Conservation (phyloP, 164 flowering plant genomes). For the Tinospora cordifolia region DNA sequence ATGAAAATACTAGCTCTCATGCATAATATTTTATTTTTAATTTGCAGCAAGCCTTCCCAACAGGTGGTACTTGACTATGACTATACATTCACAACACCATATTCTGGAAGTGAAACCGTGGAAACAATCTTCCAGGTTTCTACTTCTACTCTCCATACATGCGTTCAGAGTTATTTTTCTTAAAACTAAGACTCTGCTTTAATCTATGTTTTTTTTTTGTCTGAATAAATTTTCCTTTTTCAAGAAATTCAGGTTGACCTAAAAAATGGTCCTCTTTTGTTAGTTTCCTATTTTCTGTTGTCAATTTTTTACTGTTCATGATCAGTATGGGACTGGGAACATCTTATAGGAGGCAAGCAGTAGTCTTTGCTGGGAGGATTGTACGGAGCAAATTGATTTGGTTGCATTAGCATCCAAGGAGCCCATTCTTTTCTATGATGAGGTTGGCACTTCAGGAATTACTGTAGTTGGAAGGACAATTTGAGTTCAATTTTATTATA, state of each 20-base stretch:
- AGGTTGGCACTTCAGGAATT: slow-evolving; percentile 36
- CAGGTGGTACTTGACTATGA: slow-evolving; percentile 93
- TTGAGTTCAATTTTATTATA: slow-evolving; percentile 2
- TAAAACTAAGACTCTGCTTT: neutral
- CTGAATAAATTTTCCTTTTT: neutral
- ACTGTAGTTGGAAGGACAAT: neutral
- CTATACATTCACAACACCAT: slow-evolving; percentile 98
- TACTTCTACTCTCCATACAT: neutral
- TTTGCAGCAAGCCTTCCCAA: slow-evolving; percentile 80
- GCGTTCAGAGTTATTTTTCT: neutral
- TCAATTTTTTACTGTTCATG: slow-evolving; percentile 7
- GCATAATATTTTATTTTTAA: slow-evolving; percentile 14
- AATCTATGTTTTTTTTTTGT: neutral
- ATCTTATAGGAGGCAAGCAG: slow-evolving; percentile 21
- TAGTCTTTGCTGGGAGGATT: slow-evolving; percentile 63
- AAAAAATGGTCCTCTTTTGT: neutral
- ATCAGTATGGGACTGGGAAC: slow-evolving; percentile 27
- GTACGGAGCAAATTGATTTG: slow-evolving; percentile 65
- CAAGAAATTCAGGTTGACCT: neutral
- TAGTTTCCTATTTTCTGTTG: neutral
- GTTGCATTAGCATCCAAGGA: slow-evolving; percentile 72
- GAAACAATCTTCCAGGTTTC: slow-evolving; percentile 44
- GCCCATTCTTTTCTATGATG: slow-evolving; percentile 96
- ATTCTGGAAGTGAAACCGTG: slow-evolving; percentile 68
- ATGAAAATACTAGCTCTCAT: neutral